Percentiles rank a stretch among this genome's conserved stretches.
These are phyloP conservation scores for Agaricales sp. DNA, from an alignment of 1,284 basidiomycete species.

Conservation along the genomic window DNA sequence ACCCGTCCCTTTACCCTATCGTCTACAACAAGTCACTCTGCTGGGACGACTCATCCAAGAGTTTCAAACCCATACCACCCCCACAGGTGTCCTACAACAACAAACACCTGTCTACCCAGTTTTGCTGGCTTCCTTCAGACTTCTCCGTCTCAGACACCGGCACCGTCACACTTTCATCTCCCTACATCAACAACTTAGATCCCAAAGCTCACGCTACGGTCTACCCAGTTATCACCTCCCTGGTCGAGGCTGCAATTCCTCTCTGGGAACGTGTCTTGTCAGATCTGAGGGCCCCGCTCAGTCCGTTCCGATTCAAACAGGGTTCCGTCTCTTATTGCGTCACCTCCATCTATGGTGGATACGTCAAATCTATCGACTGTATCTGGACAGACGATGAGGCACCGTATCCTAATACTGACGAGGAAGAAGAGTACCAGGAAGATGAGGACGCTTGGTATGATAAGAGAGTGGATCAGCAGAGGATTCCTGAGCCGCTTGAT, in stretches of 20 bases:
- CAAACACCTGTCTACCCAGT: conserved; percentile 10
- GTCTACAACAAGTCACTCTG: conserved; percentile 18
- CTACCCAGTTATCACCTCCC: conserved; percentile 20
- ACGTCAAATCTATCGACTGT: not conserved
- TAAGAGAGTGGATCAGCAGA: conserved; percentile 7
- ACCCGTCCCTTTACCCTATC: conserved; percentile 30
- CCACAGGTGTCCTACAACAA: not conserved
- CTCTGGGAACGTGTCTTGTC: conserved; percentile 23
- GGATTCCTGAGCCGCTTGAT: conserved; percentile 10
- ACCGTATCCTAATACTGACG: conserved; percentile 11
- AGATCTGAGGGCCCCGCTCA: conserved; percentile 9
- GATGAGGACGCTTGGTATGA: conserved; percentile 2
- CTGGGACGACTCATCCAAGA: not conserved
- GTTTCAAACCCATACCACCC: conserved; percentile 1
- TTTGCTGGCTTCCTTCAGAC: conserved; percentile 25
- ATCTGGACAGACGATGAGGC: conserved; percentile 4
- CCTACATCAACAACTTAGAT: conserved; percentile 24
- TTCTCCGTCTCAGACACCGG: conserved; percentile 16
- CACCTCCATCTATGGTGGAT: not conserved
- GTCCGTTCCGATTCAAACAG: not conserved
- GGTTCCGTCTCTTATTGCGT: not conserved
- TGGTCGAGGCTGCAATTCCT: conserved; percentile 22
- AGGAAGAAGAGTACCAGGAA: conserved; percentile 1
- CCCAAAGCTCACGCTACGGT: conserved; percentile 11
- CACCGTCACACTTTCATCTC: conserved; percentile 8